Percentiles rank a stretch among this genome's conserved stretches.
phyloP scores from a whole-genome alignment of 495 filamentous ascomycete genomes.

The Neurospora intermedia region DNA sequence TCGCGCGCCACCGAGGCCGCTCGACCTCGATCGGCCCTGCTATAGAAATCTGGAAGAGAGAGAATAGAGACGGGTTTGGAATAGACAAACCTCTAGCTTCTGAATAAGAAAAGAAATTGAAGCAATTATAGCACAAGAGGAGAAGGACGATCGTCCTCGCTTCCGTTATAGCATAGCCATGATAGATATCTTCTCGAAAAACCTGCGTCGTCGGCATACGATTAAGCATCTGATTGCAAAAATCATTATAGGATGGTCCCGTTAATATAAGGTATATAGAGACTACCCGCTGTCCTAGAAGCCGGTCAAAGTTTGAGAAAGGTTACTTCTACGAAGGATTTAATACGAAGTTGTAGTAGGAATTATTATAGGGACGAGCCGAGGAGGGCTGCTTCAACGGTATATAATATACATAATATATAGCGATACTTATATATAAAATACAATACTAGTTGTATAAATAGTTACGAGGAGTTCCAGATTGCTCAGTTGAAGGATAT shows the following conservation, averaged over 20 bases:
- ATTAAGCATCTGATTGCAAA: not conserved
- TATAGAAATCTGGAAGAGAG: not conserved
- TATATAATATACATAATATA: not conserved
- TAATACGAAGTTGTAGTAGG: not conserved
- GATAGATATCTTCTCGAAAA: not conserved
- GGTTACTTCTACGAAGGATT: not conserved
- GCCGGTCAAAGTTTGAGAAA: not conserved
- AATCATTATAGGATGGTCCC: not conserved
- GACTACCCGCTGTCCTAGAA: not conserved
- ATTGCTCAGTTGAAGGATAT: no score
- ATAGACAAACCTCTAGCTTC: not conserved
- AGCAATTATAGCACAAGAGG: not conserved
- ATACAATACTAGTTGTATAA: not conserved
- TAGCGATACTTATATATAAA: not conserved
- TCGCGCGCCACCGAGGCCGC: not conserved
- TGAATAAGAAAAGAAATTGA: no score
- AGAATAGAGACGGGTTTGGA: not conserved
- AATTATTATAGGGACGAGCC: not conserved
- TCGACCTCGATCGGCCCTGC: not conserved
- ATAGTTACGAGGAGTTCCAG: no score
- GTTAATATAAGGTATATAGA: no score
- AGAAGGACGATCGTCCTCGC: not conserved
- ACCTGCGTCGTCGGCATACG: not conserved
- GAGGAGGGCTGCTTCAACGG: not conserved
- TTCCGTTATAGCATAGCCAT: not conserved